Evolutionary conservation across 1,284 basidiomycete species (phyloP).

Genomic region (Malassezia arunalokei): DNA sequence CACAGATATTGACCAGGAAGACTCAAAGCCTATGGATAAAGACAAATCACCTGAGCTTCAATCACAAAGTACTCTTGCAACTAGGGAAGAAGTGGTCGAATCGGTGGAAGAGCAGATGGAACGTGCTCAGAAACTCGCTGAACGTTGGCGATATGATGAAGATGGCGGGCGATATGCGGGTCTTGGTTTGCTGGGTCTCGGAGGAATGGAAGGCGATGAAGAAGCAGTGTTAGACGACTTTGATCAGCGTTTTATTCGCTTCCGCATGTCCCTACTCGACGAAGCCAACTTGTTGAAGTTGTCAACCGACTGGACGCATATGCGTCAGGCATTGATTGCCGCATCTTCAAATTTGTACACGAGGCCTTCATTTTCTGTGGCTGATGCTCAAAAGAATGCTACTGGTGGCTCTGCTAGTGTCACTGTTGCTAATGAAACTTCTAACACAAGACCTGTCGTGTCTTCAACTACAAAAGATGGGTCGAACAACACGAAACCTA

Average conservation of each 20-base stretch:
- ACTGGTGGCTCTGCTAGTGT: no score
- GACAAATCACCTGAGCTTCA: background rate
- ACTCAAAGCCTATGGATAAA: conserved; percentile 2
- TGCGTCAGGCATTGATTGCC: conserved; percentile 39
- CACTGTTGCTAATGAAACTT: no score
- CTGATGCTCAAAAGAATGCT: background rate
- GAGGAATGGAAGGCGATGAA: conserved; percentile 45
- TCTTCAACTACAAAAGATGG: no score
- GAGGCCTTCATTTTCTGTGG: background rate
- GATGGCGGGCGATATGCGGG: conserved; percentile 41
- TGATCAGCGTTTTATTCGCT: conserved; percentile 44
- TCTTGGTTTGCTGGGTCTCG: conserved; percentile 37
- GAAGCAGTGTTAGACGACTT: conserved; percentile 44
- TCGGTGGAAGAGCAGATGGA: conserved; percentile 9
- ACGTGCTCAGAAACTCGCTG: conserved; percentile 17
- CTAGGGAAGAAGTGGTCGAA: background rate
- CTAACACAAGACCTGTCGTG: no score
- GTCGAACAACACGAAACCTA: no score
- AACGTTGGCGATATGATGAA: conserved; percentile 44
- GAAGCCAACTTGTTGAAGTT: conserved; percentile 41
- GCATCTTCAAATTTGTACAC: conserved; percentile 1
- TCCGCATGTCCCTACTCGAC: conserved; percentile 41
- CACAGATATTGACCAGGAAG: conserved; percentile 23
- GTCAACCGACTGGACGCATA: conserved; percentile 40
- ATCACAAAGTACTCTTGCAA: background rate